Evolutionary conservation across 2,329 filamentous ascomycete genomes (phyloP), one percentile per base, ranked within the genome.

Genomic region (Setomelanomma holmii): DNA sequence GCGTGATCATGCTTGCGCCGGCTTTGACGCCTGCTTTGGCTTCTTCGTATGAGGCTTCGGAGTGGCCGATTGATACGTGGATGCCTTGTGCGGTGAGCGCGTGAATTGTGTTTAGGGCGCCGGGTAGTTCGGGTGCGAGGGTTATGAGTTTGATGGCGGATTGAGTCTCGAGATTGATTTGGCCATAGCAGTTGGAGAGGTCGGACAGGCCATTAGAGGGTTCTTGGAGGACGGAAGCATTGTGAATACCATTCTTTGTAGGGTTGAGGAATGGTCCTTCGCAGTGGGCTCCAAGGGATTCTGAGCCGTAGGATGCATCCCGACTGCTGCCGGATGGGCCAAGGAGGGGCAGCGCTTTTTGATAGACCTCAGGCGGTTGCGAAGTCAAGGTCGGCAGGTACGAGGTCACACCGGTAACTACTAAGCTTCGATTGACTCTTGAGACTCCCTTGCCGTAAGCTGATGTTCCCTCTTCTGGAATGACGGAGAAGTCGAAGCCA

Each of bases 181-280:
- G 68, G 38, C 92, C 92, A 73, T 96, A 93, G 77, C 88, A 90
- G 24, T 78, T 76, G 56, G 87, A 83, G 11, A 93, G 78, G 57
- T 92, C 89, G 10, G 80, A 71, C 51, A 93, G 83, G 21, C 81
- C 84, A 35, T 85, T 75, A 10, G 85, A 60, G 1, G 81, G 88
- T 43, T 85, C 77, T 35, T 82, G 85, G 39, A 96, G 81, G 14
- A 95, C 89, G 49, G 87, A 83, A 16, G 82, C 78, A 67, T 89
- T 90, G 79, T 96, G 93, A 33, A 96, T 88, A 44, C 93, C 93
- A 68, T 96, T 96, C 72, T 93, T 93, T 40, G 85, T 85, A 0
- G 89, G 87, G 65, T 80, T 90, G 49, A 97, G 81, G 76, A 97
- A 97, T 0, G 93, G 93, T 0, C 93, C 93, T 80, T 97, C 93